A percentile compares a stretch with the other conserved stretches of the same genome.
These are phyloP conservation scores for Alternaria angustiovoidea DNA, from an alignment of 2,329 filamentous ascomycete species.

Conservation along the genomic window DNA sequence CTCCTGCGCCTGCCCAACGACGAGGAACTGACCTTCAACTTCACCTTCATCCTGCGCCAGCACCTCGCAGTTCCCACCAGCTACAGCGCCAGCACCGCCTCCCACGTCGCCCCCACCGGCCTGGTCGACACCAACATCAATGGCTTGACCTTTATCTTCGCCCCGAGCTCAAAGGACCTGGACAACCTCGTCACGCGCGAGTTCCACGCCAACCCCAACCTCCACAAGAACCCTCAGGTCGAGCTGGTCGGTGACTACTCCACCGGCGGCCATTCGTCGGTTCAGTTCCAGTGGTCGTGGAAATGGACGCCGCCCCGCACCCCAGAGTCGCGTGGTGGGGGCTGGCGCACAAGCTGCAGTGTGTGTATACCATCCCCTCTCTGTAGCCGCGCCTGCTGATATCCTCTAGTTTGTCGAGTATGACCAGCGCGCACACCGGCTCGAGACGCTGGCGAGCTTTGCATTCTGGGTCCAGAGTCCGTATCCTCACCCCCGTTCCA, in stretches of 20 bases:
- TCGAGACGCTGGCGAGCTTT: conserved; percentile 90
- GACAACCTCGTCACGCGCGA: conserved; percentile 94
- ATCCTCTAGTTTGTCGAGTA: conserved; percentile 88
- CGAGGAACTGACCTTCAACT: conserved; percentile 91
- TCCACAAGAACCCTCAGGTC: conserved; percentile 97
- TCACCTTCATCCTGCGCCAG: conserved; percentile 82
- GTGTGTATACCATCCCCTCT: conserved; percentile 57
- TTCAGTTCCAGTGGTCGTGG: conserved; percentile 95
- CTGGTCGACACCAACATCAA: conserved; percentile 78
- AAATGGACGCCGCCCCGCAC: conserved; percentile 91
- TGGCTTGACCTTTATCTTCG: conserved; percentile 91
- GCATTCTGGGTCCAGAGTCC: conserved; percentile 92
- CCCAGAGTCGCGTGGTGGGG: conserved; percentile 82
- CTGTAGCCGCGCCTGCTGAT: conserved; percentile 25
- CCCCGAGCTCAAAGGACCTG: conserved; percentile 83
- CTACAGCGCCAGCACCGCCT: conserved; percentile 53
- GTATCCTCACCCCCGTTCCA: conserved; percentile 26
- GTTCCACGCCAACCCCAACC: conserved; percentile 94
- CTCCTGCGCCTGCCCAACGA: conserved; percentile 88
- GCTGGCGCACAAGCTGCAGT: conserved; percentile 96
- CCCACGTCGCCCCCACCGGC: conserved; percentile 54
- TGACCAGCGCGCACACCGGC: conserved; percentile 86
- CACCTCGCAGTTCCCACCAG: conserved; percentile 54
- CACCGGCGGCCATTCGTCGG: conserved; percentile 81
- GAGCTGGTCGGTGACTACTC: conserved; percentile 91